A percentile compares a stretch with the other conserved stretches of the same genome.
Evolutionary conservation across 2,329 filamentous ascomycete species (phyloP).

Genomic region (Knoxdaviesia capensis): DNA sequence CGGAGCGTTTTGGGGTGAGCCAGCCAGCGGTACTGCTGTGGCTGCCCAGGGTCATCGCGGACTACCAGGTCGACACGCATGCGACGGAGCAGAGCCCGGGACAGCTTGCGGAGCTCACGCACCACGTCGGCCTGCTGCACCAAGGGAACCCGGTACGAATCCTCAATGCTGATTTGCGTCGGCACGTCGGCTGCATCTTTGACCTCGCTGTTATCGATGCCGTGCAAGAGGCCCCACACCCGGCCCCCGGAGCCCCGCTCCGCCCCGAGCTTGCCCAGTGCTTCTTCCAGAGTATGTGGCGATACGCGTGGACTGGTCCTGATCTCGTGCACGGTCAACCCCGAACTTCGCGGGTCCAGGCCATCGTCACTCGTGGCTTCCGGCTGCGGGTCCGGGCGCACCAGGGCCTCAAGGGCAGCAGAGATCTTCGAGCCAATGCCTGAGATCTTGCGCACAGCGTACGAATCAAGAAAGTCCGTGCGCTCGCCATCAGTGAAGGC

Average conservation of each 20-base stretch:
- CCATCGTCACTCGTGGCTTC: conserved; percentile 1
- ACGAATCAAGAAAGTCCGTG: conserved; percentile 49
- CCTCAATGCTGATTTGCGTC: conserved; percentile 83
- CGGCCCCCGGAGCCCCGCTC: conserved; percentile 51
- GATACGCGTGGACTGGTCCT: conserved; percentile 43
- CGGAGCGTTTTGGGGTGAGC: conserved; percentile 67
- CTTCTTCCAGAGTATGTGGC: conserved; percentile 40
- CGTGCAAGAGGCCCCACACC: conserved; percentile 64
- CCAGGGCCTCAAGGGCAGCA: conserved; percentile 16
- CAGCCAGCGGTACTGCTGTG: conserved; percentile 37
- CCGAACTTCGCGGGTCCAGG: conserved; percentile 7
- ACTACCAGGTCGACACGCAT: conserved; percentile 61
- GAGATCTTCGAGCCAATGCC: conserved; percentile 71
- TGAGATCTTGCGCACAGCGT: conserved; percentile 63
- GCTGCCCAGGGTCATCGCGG: conserved; percentile 15
- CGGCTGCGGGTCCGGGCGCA: conserved; percentile 4
- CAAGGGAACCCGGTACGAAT: conserved; percentile 56
- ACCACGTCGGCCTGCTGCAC: conserved; percentile 41
- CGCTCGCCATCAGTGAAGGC: conserved; percentile 39
- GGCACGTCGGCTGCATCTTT: conserved; percentile 52
- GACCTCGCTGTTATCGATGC: conserved; percentile 58
- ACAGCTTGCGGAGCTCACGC: conserved; percentile 48
- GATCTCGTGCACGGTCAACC: conserved; percentile 43
- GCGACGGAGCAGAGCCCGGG: conserved; percentile 50
- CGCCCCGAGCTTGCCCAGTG: conserved; percentile 50